phyloP scores from a whole-genome alignment of 306 rosid genomes.

The Clitoria ternatea region DNA sequence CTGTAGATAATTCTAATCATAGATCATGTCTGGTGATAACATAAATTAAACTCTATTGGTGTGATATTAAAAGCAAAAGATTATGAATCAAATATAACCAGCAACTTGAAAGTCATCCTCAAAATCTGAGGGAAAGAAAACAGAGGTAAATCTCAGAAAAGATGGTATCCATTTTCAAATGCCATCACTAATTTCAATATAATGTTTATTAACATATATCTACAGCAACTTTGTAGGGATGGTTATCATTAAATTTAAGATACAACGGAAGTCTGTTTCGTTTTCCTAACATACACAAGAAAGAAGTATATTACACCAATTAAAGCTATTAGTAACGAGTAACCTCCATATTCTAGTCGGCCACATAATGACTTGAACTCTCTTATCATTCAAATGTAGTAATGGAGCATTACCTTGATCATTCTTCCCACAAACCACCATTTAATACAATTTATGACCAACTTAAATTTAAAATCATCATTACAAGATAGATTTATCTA shows the following conservation, averaged over 20 bases:
- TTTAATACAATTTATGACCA: neutral
- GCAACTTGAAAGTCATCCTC: constrained; percentile 97
- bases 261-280: neutral
- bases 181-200: neutral
- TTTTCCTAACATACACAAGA: neutral
- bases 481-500: constrained; percentile 13
- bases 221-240: neutral
- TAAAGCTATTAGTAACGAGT: constrained; percentile 10
- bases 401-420: too few relatives aligned
- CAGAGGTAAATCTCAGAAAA: constrained; percentile 11
- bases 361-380: neutral
- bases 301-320: neutral
- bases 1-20: constrained; percentile 95
- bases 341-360: neutral
- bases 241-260: neutral
- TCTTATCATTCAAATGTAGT: too few relatives aligned
- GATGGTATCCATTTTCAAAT: neutral
- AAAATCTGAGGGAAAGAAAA: constrained; percentile 99
- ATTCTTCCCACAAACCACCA: neutral
- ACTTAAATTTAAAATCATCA: neutral
- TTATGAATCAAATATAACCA: constrained; percentile 16
- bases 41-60: constrained; percentile 87
- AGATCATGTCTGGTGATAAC: constrained; percentile 98
- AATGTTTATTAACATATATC: neutral
- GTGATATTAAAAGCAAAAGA: constrained; percentile 52